Conservation (phyloP, 108 stramenopile species). For the Skeletonema grethae region DNA sequence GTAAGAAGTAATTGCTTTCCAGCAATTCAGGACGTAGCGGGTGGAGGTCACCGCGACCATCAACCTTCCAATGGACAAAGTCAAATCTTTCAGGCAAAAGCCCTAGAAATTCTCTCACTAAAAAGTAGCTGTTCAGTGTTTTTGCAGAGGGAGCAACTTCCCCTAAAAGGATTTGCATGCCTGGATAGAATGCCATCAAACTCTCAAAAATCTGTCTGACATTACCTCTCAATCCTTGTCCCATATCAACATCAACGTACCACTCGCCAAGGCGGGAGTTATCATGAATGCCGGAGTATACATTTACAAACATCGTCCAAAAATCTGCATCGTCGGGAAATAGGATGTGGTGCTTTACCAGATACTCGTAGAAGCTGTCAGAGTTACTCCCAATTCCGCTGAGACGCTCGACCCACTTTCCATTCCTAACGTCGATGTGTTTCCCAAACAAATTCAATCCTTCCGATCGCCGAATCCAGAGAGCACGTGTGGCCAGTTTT, state of each 20-base stretch:
- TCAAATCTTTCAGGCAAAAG: slow-evolving; percentile 91
- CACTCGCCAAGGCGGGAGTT: slow-evolving; percentile 84
- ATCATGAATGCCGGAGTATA: slow-evolving; percentile 73
- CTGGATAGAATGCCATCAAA: slow-evolving; percentile 96
- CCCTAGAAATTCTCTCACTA: slow-evolving; percentile 75
- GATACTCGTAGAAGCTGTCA: slow-evolving; percentile 96
- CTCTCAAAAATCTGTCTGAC: slow-evolving; percentile 76
- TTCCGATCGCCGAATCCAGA: slow-evolving; percentile 70
- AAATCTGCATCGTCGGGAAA: slow-evolving; percentile 86
- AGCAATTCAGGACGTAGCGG: slow-evolving; percentile 92
- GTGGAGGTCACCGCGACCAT: slow-evolving; percentile 58
- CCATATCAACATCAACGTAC: slow-evolving; percentile 92
- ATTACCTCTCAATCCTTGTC: slow-evolving; percentile 41
- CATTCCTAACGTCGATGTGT: slow-evolving; percentile 85
- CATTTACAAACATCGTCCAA: slow-evolving; percentile 75
- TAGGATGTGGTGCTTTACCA: slow-evolving; percentile 67
- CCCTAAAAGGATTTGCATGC: slow-evolving; percentile 89
- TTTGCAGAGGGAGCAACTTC: slow-evolving; percentile 75
- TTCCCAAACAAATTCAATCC: slow-evolving; percentile 81
- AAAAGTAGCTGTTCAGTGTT: slow-evolving; percentile 80
- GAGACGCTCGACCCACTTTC: slow-evolving; percentile 86
- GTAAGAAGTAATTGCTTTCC: slow-evolving; percentile 87
- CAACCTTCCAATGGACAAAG: slow-evolving; percentile 66
- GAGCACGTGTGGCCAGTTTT: slow-evolving; percentile 67
- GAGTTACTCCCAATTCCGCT: slow-evolving; percentile 92